phyloP scores from a whole-genome alignment of 805 yeast species.

The Wickerhamiella sorbophila region DNA sequence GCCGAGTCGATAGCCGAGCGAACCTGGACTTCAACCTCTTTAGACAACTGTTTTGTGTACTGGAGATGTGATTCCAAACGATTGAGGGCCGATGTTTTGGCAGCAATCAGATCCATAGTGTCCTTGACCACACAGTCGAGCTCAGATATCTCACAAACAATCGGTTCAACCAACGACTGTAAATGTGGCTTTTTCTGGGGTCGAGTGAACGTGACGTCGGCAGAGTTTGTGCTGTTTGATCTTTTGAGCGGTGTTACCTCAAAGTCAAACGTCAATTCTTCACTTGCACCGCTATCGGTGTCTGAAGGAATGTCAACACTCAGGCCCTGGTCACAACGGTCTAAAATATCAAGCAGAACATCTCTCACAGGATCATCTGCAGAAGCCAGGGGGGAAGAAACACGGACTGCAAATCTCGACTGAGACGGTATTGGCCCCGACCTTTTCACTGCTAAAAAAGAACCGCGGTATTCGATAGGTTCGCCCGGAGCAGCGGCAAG shows the following conservation, averaged over 20 bases:
- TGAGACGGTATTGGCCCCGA: slow-evolving; percentile 1
- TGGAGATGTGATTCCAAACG: slow-evolving; percentile 7
- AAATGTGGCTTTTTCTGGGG: slow-evolving; percentile 24
- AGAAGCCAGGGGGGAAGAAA: slow-evolving; percentile 18
- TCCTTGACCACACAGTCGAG: slow-evolving; percentile 2
- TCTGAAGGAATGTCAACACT: background rate
- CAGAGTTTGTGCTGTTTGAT: background rate
- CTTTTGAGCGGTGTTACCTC: background rate
- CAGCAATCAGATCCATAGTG: slow-evolving; percentile 3
- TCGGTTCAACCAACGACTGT: slow-evolving; percentile 30
- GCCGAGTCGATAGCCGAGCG: slow-evolving; percentile 14
- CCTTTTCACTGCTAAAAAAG: slow-evolving; percentile 24
- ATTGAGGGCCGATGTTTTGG: slow-evolving; percentile 8
- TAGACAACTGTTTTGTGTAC: slow-evolving; percentile 13
- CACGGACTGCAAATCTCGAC: slow-evolving; percentile 15
- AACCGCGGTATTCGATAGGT: slow-evolving; percentile 23
- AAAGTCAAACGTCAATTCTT: background rate
- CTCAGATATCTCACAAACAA: background rate
- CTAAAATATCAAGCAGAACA: background rate
- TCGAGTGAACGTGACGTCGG: background rate
- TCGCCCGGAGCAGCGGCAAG: slow-evolving; percentile 23
- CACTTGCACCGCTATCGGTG: background rate
- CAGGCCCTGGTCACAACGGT: background rate
- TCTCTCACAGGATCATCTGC: slow-evolving; percentile 1
- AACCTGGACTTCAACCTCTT: slow-evolving; percentile 15